Conservation (phyloP, 371 early-diverging fungal species). For the Funneliformis caledonium region DNA sequence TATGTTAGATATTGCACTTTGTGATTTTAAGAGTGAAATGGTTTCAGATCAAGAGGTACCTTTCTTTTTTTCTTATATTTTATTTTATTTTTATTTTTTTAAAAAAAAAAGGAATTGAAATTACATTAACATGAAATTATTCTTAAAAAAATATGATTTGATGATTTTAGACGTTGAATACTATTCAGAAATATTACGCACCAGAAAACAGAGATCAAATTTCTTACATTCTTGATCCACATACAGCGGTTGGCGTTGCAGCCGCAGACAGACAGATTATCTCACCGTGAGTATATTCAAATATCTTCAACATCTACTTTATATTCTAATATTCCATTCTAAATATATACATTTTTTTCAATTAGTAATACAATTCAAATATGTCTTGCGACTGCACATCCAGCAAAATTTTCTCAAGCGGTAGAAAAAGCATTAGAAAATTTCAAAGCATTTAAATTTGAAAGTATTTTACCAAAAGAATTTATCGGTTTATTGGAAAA, state of each 20-base stretch:
- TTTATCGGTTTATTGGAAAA: slow-evolving; percentile 74
- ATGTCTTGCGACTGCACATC: slow-evolving; percentile 92
- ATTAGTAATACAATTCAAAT: slow-evolving; percentile 52
- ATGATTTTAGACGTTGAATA: slow-evolving; percentile 62
- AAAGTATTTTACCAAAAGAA: slow-evolving; percentile 67
- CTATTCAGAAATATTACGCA: slow-evolving; percentile 74
- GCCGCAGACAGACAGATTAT: slow-evolving; percentile 68
- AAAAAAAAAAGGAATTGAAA: too few relatives aligned
- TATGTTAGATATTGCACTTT: slow-evolving; percentile 69
- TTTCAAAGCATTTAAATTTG: slow-evolving; percentile 61
- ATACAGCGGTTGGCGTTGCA: slow-evolving; percentile 93
- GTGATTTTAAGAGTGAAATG: slow-evolving; percentile 75
- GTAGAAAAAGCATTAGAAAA: slow-evolving; percentile 79
- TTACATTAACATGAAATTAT: background rate
- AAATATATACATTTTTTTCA: slow-evolving; percentile 19
- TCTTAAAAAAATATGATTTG: too few relatives aligned
- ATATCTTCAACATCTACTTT: background rate
- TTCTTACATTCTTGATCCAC: slow-evolving; percentile 90
- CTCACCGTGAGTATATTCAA: slow-evolving; percentile 26
- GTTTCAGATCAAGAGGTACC: slow-evolving; percentile 69
- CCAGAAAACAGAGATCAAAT: slow-evolving; percentile 53
- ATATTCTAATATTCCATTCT: background rate
- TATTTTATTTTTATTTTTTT: background rate
- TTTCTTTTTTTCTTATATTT: background rate
- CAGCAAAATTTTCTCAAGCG: slow-evolving; percentile 95